These are phyloP conservation scores for Debaryomyces maramus DNA, from an alignment of 805 yeast genomes.

Conservation along the genomic window DNA sequence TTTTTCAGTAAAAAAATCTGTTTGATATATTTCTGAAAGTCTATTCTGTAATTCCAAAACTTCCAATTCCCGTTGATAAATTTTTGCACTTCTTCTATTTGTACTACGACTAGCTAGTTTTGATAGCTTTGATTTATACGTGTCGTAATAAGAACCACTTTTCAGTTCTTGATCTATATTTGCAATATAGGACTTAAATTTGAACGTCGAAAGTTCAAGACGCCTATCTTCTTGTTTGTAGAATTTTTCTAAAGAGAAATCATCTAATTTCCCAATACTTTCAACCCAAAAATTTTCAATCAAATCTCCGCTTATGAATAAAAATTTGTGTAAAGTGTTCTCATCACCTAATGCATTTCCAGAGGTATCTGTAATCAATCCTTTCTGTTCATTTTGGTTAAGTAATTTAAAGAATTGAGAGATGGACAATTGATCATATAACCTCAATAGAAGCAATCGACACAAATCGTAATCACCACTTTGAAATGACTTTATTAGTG, in stretches of 20 bases:
- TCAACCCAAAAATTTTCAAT: constrained; percentile 40
- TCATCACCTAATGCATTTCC: constrained; percentile 17
- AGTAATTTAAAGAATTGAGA: constrained; percentile 72
- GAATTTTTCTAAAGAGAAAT: constrained; percentile 25
- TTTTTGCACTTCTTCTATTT: constrained; percentile 18
- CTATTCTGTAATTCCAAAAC: constrained; percentile 32
- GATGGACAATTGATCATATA: constrained; percentile 54
- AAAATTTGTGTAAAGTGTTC: constrained; percentile 17
- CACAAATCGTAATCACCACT: constrained; percentile 62
- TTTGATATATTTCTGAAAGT: constrained; percentile 34
- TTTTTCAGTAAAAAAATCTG: constrained; percentile 26
- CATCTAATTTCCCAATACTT: constrained; percentile 25
- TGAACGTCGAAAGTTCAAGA: constrained; percentile 11
- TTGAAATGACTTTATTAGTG: constrained; percentile 65
- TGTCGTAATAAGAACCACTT: constrained; percentile 20
- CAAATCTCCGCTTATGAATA: constrained; percentile 38
- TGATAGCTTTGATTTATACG: constrained; percentile 23
- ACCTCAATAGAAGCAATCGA: constrained; percentile 52
- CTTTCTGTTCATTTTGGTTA: constrained; percentile 43
- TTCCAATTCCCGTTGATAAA: constrained; percentile 29
- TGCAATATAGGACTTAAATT: constrained; percentile 19
- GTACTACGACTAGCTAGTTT: constrained; percentile 21
- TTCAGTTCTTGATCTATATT: constrained; percentile 9
- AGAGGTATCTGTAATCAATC: constrained; percentile 30
- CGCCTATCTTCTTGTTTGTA: constrained; percentile 32